Base-by-base conservation (phyloP, 805 yeast species). In the Wickerhamia fluorescens region DNA sequence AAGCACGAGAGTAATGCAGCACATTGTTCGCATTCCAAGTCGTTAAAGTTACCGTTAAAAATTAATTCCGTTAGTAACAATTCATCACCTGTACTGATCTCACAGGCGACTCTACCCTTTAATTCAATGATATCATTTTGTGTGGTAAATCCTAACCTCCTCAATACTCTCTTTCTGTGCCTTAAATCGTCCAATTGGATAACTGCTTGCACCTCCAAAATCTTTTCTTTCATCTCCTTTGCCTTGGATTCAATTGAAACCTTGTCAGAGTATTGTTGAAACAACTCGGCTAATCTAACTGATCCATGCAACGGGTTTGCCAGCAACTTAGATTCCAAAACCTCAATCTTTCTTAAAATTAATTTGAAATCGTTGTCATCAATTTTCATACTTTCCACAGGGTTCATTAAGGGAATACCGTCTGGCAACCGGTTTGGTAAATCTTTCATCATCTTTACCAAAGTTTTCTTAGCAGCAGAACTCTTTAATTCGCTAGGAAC, bases 21-120 rank as follows among this genome's bases (percentile, higher is more conserved):
- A 55, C 94, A 78, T 53, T 87, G 96, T 45, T 84, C 95, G 2
- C 95, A 79, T 4, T 77, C 68, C 36, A 92, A 65, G 28, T 86
- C 95, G 45, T 78, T 86, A 63, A 92, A 92, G 14, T 84, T 82
- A 72, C 97, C 97, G 52, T 88, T 88, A 68, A 92, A 92, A 18
- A 92, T 83, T 42, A 92, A 64, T 52, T 92, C 98, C 0, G 99
- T 92, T 28, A 92, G 58, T 37, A 86, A 51, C 31, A 86, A 59
- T 56, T 86, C 95, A 49, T 78, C 86, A 35, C 96, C 96, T 14
- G 94, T 81, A 44, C 89, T 78, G 44, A 89, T 89, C 48, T 89
- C 96, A 57, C 97, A 89, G 1, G 96, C 96, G 33, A 92, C 97
- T 52, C 97, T 74, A 32, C 99, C 99, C 58, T 92, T 92, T 46